Percentiles rank a stretch among this genome's conserved stretches.
Evolutionary conservation across 257 asterid species (phyloP).

Genomic region (Solanum chmielewskii): DNA sequence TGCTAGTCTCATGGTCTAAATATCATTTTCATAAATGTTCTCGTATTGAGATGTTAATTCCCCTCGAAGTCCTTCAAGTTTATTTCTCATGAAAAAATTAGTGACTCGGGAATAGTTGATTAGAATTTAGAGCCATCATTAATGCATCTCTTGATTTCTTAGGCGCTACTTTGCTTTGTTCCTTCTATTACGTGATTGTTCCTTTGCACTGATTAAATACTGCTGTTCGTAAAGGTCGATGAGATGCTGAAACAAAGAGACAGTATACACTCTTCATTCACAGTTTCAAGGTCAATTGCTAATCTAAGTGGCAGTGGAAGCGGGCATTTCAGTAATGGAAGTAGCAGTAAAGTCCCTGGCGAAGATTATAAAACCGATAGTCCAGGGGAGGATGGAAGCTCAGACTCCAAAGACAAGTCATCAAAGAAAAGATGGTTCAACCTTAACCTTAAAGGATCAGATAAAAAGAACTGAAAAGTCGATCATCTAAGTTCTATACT

Average conservation of each 20-base stretch:
- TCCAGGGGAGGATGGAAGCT: slow-evolving; percentile 81
- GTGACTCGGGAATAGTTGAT: neutral
- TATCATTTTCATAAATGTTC: neutral
- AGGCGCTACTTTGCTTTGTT: neutral
- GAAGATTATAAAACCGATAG: slow-evolving; percentile 61
- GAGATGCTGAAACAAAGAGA: slow-evolving; percentile 94
- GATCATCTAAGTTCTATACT: neutral
- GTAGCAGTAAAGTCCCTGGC: slow-evolving; percentile 54
- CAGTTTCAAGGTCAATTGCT: slow-evolving; percentile 50
- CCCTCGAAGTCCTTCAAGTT: neutral
- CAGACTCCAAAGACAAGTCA: slow-evolving; percentile 84
- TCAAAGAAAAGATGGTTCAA: slow-evolving; percentile 81
- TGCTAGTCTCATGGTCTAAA: neutral
- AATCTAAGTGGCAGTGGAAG: slow-evolving; percentile 51
- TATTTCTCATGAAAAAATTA: neutral
- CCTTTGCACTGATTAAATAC: neutral
- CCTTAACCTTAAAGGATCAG: slow-evolving; percentile 81
- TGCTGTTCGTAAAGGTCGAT: slow-evolving; percentile 44
- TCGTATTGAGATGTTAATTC: neutral
- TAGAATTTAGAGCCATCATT: neutral
- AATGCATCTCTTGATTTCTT: neutral
- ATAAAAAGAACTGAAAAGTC: slow-evolving; percentile 22
- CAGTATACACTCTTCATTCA: slow-evolving; percentile 73
- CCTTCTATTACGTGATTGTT: neutral
- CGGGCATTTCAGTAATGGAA: slow-evolving; percentile 73